Evolutionary conservation across 805 yeast species (phyloP).

Genomic region (Debaryomyces castellii): DNA sequence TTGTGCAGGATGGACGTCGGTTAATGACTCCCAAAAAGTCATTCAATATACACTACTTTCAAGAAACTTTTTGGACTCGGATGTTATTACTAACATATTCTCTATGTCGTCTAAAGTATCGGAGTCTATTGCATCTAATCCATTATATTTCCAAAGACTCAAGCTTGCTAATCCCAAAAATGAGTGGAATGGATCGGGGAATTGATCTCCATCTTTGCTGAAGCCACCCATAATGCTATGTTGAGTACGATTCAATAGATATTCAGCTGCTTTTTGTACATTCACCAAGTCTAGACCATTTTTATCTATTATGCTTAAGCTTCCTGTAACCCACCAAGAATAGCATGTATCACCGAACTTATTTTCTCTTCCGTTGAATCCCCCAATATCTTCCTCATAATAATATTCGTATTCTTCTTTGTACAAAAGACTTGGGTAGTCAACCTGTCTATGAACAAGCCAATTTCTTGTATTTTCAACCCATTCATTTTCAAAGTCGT

Average conservation of each 20-base stretch:
- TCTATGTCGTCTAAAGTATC: conserved; percentile 20
- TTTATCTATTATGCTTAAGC: conserved; percentile 45
- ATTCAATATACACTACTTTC: conserved; percentile 1
- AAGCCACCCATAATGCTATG: conserved; percentile 73
- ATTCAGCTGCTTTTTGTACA: conserved; percentile 33
- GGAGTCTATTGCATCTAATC: conserved; percentile 6
- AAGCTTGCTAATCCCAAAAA: conserved; percentile 54
- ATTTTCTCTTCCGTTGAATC: conserved; percentile 84
- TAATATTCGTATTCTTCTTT: conserved; percentile 22
- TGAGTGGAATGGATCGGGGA: conserved; percentile 72
- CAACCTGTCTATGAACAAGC: conserved; percentile 65
- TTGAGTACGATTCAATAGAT: conserved; percentile 57
- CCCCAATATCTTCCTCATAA: conserved; percentile 60
- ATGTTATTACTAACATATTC: conserved; percentile 25
- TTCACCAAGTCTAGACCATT: conserved; percentile 33
- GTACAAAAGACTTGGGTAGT: conserved; percentile 26
- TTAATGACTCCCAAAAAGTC: neutral
- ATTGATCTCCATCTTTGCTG: conserved; percentile 59
- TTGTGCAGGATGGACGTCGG: neutral
- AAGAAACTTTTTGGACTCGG: conserved; percentile 10
- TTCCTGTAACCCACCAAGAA: conserved; percentile 76
- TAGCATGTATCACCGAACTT: conserved; percentile 87
- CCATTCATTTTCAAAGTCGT: conserved; percentile 17
- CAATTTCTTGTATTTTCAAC: conserved; percentile 47
- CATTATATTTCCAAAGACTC: conserved; percentile 14